Evolutionary conservation across 441 rosid species (phyloP), one percentile per base, ranked within the genome.

Genomic region (Pelargonium fulgidum): DNA sequence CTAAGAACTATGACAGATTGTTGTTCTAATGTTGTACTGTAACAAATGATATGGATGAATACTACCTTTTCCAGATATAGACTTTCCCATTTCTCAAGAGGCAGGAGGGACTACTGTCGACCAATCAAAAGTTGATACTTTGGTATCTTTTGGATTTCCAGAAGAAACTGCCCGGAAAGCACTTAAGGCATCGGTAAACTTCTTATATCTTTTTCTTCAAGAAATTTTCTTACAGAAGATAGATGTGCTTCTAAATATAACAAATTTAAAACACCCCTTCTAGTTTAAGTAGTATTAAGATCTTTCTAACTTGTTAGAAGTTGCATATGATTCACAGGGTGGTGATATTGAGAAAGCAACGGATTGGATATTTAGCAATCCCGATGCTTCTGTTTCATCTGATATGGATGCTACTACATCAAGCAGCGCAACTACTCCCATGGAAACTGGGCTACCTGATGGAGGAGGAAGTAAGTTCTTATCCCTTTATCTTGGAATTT

Each of bases 321-420:
- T 16, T 54, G 61, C 26, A 7, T 56, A 19, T 56, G 11, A 56
- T 68, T 50, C 50, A 19, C 85, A 94, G 97, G 94, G 89, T 66
- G 93, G 94, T 71, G 93, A 94, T 70, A 84, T 94, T 67, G 99
- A 84, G 83, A 92, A 82, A 78, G 99, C 99, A 70, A 90, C 99
- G 64, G 97, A 94, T 72, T 94, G 99, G 99, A 90, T 94, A 86
- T 94, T 92, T 78, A 90, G 77, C 81, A 92, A 85, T 78, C 97
- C 97, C 36, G 85, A 81, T 79, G 89, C 92, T 75, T 72, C 83
- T 56, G 74, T 69, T 67, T 72, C 85, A 59, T 76, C 94, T n/a
- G 88, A 90, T 74, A 86, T 85, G 93, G 89, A 90, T 78, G 83
- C 87, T 68, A 72, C 83, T 67, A 78, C 89, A 70, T 84, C 93